phyloP scores from a whole-genome alignment of 495 filamentous ascomycete genomes.

The Rusavskia elegans region DNA sequence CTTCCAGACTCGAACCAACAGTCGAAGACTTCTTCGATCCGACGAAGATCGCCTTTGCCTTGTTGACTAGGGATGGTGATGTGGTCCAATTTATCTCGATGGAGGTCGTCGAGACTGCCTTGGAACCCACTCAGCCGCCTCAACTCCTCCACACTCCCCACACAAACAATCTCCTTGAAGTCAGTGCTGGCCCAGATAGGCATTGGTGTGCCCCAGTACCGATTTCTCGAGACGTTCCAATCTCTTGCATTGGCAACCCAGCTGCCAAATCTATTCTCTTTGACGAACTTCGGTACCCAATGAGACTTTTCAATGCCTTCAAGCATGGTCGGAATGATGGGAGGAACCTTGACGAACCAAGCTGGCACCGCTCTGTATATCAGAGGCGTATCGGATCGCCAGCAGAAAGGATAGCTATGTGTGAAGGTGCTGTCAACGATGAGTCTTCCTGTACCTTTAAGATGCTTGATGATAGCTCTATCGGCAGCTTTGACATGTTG shows the following conservation, averaged over 20 bases:
- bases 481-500: constrained; percentile 91
- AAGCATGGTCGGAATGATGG: constrained; percentile 80
- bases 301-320: constrained; percentile 78
- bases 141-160: constrained; percentile 76
- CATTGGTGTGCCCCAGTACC: constrained; percentile 95
- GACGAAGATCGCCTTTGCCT: constrained; percentile 70
- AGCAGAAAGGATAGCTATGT: constrained; percentile 93
- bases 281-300: constrained; percentile 88
- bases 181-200: constrained; percentile 89
- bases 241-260: constrained; percentile 90
- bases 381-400: constrained; percentile 85
- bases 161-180: constrained; percentile 67
- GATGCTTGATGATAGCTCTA: constrained; percentile 81
- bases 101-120: constrained; percentile 77
- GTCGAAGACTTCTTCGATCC: constrained; percentile 88
- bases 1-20: constrained; percentile 93
- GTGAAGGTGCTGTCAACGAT: constrained; percentile 81
- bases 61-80: constrained; percentile 91
- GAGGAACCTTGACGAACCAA: constrained; percentile 84
- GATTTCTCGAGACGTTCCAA: constrained; percentile 92
- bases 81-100: constrained; percentile 86
- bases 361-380: constrained; percentile 90
- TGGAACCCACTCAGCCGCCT: constrained; percentile 73
- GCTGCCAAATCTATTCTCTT: constrained; percentile 73
- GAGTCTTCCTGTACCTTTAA: constrained; percentile 66